phyloP scores from a whole-genome alignment of 140 eudicot species.

The Erigeron philadelphicus region DNA sequence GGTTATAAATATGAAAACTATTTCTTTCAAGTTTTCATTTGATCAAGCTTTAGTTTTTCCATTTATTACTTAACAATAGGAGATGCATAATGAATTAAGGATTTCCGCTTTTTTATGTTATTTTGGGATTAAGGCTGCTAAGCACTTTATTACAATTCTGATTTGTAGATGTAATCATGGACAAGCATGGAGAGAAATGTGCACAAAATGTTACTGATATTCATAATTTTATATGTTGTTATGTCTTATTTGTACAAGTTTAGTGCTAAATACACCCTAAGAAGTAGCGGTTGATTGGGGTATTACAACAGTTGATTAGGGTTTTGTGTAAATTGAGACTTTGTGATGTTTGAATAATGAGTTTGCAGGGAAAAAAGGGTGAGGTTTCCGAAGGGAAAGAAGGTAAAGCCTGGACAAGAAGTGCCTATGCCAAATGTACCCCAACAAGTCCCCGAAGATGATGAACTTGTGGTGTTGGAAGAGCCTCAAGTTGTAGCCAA shows the following conservation, averaged over 20 bases:
- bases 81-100: background rate
- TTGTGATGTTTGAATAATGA: conserved; percentile 15
- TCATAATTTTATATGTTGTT: too few species aligned
- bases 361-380: conserved; percentile 62
- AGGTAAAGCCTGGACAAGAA: conserved; percentile 57
- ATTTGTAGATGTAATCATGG: background rate
- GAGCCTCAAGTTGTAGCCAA: conserved; percentile 55
- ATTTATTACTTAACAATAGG: background rate
- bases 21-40: too few species aligned
- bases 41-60: too few species aligned
- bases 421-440: conserved; percentile 25
- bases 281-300: too few species aligned
- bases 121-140: conserved; percentile 8
- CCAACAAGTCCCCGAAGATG: conserved; percentile 33
- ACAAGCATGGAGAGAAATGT: too few species aligned
- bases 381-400: conserved; percentile 95
- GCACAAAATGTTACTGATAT: too few species aligned
- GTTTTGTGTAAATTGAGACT: conserved; percentile 6
- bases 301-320: background rate
- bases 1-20: too few species aligned
- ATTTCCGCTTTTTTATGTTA: background rate
- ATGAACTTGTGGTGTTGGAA: conserved; percentile 22
- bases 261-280: too few species aligned
- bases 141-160: background rate
- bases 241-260: too few species aligned